Base-by-base conservation (phyloP, 306 rosid species). In the Quercus berberidifolia region DNA sequence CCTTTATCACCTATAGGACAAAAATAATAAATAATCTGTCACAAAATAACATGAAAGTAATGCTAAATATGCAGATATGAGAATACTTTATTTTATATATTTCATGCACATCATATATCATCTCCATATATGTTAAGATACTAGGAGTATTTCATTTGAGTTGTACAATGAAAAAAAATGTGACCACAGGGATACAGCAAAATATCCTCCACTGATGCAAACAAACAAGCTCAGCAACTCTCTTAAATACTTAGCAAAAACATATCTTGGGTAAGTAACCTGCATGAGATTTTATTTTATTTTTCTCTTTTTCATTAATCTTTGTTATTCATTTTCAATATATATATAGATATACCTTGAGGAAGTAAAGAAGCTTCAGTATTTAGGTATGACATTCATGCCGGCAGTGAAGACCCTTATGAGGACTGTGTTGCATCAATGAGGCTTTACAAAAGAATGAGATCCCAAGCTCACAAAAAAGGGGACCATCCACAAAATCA, bases 191-290 rank as follows among this genome's bases (percentile, higher is more conserved):
- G 98, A 96, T 82, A 93, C 93, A n/a, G 96, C 97, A 74, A 91
- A 89, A 78, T 96, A 96, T 81, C 99, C 98, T 72, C 99, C 99
- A 74, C 79, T 96, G 80, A 89, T 93, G 97, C 93, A 96, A 82
- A 91, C 99, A 2, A 96, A 93, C 93, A 93, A 96, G 87, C 93
- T 91, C 71, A 87, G 97, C 90, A 91, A 93, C 89, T 85, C 99
- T 25, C 96, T 96, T 74, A 93, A 96, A 88, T 90, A 93, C 80
- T 84, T 96, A 71, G 82, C 98, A 33, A 94, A 91, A 81, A 82
- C 90, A 71, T 96, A 96, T 89, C 96, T 96, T 17, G 99, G 99
- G 97, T n/a, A 90, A 85, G 94, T 76, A 52, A 62, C 76, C 13
- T 46, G 17, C 11, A 49, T 56, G 58, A 25, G 11, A 25, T 52